Evolutionary conservation across 345 rosid genomes (phyloP).

Genomic region (Melaleuca quinquenervia): DNA sequence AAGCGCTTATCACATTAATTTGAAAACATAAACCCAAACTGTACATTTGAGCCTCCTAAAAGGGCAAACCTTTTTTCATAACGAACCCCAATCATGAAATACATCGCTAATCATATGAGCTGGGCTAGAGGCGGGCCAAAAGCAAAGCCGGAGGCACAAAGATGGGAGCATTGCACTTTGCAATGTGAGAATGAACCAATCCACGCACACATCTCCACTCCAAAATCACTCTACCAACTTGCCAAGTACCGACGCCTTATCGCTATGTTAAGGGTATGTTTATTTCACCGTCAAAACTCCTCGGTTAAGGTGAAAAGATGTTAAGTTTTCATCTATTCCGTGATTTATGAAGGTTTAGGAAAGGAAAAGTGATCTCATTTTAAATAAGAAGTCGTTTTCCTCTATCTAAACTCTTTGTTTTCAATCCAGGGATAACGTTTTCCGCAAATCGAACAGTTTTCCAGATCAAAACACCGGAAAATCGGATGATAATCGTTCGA

Average conservation of each 20-base stretch:
- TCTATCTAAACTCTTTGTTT: neutral
- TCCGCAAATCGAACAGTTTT: neutral
- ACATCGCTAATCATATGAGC: neutral
- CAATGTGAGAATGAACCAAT: neutral
- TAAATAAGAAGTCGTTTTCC: neutral
- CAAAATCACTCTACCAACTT: neutral
- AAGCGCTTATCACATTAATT: neutral
- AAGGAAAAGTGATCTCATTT: neutral
- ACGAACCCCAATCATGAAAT: neutral
- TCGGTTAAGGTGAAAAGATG: rapidly evolving
- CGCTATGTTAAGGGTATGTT: neutral
- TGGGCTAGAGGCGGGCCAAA: neutral
- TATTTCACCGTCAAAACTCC: neutral
- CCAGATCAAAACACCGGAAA: neutral
- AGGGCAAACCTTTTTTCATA: neutral
- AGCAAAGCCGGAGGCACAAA: neutral
- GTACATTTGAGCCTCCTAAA: neutral
- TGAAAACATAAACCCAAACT: neutral
- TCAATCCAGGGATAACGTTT: rapidly evolving
- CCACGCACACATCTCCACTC: neutral
- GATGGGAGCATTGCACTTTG: neutral
- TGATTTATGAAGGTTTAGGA: neutral
- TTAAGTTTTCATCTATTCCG: neutral
- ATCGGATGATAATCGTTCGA: too few relatives aligned
- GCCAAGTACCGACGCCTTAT: neutral